Evolutionary conservation across 345 rosid genomes (phyloP), one percentile per base, ranked within the genome.

Genomic region (Turnera subulata): DNA sequence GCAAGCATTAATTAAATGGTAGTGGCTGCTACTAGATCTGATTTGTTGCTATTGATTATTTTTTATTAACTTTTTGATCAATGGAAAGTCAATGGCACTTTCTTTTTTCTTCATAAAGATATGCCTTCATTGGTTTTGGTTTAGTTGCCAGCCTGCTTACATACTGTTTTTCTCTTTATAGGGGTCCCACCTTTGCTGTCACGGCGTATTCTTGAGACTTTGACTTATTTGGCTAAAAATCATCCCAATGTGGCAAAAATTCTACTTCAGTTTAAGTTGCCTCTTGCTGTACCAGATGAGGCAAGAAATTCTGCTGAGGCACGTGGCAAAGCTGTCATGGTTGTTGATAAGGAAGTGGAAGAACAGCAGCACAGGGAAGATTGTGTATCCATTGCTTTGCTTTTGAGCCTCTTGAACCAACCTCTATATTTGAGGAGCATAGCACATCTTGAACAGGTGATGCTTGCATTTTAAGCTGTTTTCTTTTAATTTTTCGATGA

Each of bases 371-470:
- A 64, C 44, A 70, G 71, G 65, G 76, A 73, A 6, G 93, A 73
- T 66, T 73, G 56, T 69, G 54, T 79, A 62, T 82, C 95, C 11
- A 71, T 92, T 50, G 84, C 80, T 21, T 64, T 89, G 76, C 98
- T 92, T 58, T 73, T 92, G 70, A 80, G 89, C 75, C 96, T 92
- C 76, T 73, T 92, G 75, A 86, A 80, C 67, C 95, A 89, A 68
- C 93, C 98, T 48, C 87, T 92, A 46, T 92, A 92, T 68, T 58
- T 82, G 74, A 86, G 98, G 81, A 92, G 98, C 57, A 68, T 92
- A 57, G 93, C 96, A 45, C 98, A 89, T 78, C 95, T 92, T 61
- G 98, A 92, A 71, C 98, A 86, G 98, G 98, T 89, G 58, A 57
- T 50, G 50, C n/a, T 26, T 22, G 5, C 18, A 19, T 20, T 63